Percentiles rank a stretch among this genome's conserved stretches.
Evolutionary conservation across 2,329 filamentous ascomycete species (phyloP).

Genomic region (Alternaria dauci): DNA sequence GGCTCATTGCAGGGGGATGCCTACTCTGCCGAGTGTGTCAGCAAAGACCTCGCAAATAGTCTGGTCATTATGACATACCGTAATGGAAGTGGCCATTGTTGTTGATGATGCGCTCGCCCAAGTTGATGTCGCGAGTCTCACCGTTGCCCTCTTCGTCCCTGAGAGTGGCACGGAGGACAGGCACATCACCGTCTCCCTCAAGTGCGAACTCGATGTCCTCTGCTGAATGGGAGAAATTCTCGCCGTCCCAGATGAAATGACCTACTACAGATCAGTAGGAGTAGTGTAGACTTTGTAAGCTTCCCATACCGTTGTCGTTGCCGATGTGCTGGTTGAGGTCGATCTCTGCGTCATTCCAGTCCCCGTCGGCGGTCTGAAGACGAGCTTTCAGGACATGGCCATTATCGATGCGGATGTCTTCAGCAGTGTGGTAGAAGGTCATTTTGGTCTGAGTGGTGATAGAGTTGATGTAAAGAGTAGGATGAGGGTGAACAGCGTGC

Average conservation of each 20-base stretch:
- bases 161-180: constrained; percentile 63
- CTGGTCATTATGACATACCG: constrained; percentile 14
- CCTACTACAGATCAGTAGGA: constrained; percentile 37
- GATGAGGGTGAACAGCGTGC: background rate
- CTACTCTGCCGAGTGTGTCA: constrained; percentile 4
- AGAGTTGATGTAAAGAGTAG: background rate
- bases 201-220: constrained; percentile 58
- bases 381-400: constrained; percentile 59
- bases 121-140: constrained; percentile 60
- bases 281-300: background rate
- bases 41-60: background rate
- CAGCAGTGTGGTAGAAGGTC: constrained; percentile 60
- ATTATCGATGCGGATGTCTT: constrained; percentile 60
- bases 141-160: constrained; percentile 55
- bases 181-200: constrained; percentile 61
- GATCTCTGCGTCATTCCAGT: constrained; percentile 56
- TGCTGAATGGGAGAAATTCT: constrained; percentile 59
- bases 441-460: constrained; percentile 21
- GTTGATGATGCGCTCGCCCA: constrained; percentile 65
- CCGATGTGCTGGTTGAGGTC: constrained; percentile 62
- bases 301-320: constrained; percentile 58
- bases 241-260: constrained; percentile 57
- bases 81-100: constrained; percentile 53
- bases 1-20: background rate
- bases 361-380: constrained; percentile 55